phyloP scores from a whole-genome alignment of 2,329 filamentous ascomycete genomes.

The Tolypocladium tropicale region DNA sequence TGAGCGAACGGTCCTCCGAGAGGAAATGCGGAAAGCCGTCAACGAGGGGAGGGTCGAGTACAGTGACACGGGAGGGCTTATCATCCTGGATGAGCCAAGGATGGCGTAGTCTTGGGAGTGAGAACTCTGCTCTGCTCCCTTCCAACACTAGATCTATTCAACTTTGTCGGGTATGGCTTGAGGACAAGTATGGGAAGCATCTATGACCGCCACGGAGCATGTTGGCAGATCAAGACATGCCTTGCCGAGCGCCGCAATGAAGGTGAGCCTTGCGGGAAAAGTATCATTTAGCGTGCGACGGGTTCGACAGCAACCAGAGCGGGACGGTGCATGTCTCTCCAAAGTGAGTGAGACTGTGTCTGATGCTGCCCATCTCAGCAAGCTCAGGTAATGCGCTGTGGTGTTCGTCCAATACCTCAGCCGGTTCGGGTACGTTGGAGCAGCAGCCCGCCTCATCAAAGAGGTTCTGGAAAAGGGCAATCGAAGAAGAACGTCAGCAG shows the following conservation, averaged over 20 bases:
- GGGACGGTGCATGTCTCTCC: background rate
- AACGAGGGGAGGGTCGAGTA: constrained; percentile 47
- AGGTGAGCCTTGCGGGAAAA: background rate
- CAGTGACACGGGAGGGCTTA: constrained; percentile 37
- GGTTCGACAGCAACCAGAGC: background rate
- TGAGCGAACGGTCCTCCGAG: constrained; percentile 40
- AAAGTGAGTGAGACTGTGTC: background rate
- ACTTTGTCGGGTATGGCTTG: too few species aligned
- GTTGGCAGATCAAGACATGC: background rate
- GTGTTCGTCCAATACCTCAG: too few species aligned
- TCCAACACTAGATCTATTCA: background rate
- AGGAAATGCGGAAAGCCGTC: constrained; percentile 45
- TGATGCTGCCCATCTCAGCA: background rate
- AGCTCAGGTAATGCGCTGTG: too few species aligned
- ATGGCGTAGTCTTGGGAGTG: background rate
- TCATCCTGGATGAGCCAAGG: constrained; percentile 22
- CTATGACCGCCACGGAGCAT: background rate
- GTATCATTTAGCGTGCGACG: background rate
- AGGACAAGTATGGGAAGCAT: background rate
- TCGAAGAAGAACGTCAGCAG: too few species aligned
- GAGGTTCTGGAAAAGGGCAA: background rate
- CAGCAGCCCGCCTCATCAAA: background rate
- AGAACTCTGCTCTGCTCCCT: too few species aligned
- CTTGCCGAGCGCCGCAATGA: background rate
- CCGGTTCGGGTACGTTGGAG: too few species aligned